Conservation (phyloP, 257 asterid genomes). For the Dorcoceras hygrometricum region DNA sequence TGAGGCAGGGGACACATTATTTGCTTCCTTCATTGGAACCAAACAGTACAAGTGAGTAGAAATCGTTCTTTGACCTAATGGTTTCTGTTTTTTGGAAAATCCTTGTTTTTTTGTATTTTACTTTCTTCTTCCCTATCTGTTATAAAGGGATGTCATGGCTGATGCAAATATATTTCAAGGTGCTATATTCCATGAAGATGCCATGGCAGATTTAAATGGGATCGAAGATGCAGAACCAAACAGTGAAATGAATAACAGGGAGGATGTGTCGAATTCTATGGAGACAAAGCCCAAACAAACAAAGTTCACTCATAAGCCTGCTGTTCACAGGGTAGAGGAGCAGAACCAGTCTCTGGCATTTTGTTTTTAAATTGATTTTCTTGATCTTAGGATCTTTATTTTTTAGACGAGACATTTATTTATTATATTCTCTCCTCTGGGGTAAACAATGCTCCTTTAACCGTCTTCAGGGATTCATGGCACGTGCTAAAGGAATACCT, state of each 20-base stretch:
- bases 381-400: slow-evolving; percentile 11
- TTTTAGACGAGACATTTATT: slow-evolving; percentile 13
- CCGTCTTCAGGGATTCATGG: slow-evolving; percentile 85
- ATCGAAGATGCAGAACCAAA: slow-evolving; percentile 39
- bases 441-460: slow-evolving; percentile 22
- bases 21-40: slow-evolving; percentile 97
- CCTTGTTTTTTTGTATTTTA: slow-evolving; percentile 45
- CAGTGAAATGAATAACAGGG: slow-evolving; percentile 44
- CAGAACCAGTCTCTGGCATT: slow-evolving; percentile 19
- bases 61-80: slow-evolving; percentile 18
- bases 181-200: slow-evolving; percentile 91
- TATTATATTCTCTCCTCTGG: slow-evolving; percentile 6
- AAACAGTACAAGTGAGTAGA: slow-evolving; percentile 85
- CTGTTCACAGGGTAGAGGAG: slow-evolving; percentile 81
- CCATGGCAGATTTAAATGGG: slow-evolving; percentile 41
- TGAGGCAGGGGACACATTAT: slow-evolving; percentile 95
- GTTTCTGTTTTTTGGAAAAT: slow-evolving; percentile 29
- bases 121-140: slow-evolving; percentile 54
- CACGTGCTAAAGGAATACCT: slow-evolving; percentile 99
- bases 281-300: slow-evolving; percentile 54
- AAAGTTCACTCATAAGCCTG: slow-evolving; percentile 65
- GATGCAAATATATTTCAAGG: slow-evolving; percentile 99
- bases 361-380: slow-evolving; percentile 20
- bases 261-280: slow-evolving; percentile 34
- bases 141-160: slow-evolving; percentile 99